These are phyloP conservation scores for Wickerhamiella dianesei DNA, from an alignment of 805 yeast species.

Conservation along the genomic window DNA sequence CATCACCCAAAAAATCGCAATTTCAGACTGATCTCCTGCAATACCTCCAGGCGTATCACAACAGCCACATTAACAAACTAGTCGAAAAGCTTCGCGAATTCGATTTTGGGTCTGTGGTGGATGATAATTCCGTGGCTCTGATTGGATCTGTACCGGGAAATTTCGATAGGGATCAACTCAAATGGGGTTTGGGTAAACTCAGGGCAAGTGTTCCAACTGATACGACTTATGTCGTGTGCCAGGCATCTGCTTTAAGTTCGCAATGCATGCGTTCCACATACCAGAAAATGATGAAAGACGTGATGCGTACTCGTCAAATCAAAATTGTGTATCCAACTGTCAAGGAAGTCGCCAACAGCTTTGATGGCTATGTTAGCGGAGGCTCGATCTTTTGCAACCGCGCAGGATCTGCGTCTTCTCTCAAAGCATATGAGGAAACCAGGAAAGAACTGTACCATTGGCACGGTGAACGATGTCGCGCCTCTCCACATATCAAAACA, in stretches of 20 bases:
- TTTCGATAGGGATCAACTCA: not conserved
- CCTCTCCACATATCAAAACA: slow-evolving; percentile 1
- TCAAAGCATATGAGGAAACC: not conserved
- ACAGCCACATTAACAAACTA: not conserved
- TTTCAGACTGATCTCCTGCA: not conserved
- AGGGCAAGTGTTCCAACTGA: not conserved
- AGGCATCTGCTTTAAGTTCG: not conserved
- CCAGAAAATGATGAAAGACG: not conserved
- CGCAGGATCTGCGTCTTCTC: not conserved
- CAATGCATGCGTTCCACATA: not conserved
- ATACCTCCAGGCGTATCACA: not conserved
- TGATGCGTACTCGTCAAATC: not conserved
- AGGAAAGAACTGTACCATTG: not conserved
- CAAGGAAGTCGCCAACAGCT: not conserved
- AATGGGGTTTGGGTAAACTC: not conserved
- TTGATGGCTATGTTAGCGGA: not conserved
- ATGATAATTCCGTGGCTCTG: not conserved
- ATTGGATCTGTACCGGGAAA: not conserved
- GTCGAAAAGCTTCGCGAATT: not conserved
- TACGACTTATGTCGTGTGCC: not conserved
- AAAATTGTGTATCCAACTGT: slow-evolving; percentile 1
- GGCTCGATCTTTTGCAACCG: slow-evolving; percentile 1
- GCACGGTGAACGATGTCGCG: not conserved
- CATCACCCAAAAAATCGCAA: not conserved
- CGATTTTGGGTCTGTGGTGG: not conserved